Evolutionary conservation across 2,329 filamentous ascomycete species (phyloP), one percentile per base, ranked within the genome.

Genomic region (Metarhizium album): DNA sequence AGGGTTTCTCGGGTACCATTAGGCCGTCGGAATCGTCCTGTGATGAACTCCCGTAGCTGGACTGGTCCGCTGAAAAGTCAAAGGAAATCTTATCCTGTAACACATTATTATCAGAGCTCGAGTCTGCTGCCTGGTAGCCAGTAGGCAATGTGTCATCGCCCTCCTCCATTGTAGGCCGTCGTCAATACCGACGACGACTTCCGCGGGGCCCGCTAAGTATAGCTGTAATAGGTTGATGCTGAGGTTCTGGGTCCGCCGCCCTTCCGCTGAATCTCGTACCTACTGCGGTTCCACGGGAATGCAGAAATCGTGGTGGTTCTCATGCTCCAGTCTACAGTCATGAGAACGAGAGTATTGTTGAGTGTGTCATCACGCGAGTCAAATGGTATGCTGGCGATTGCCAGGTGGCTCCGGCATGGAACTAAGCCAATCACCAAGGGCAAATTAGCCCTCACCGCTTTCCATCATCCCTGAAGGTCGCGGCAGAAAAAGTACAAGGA

Each of bases 401-500:
- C 27, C 11, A 8, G 27, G 6, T 29, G 27, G 27, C 11, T 16
- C 16, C 13, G n/a, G 14, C 35, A 2, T 16, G 11, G 40, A 16
- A 13, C 40, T 22, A 43, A 43, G 22, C 40, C 40, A 43, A 43
- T 43, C 40, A 24, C 22, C n/a, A 11, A 22, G 6, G 3, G n/a
- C 20, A 20, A 16, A 8, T 24, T 24, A 9, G 22, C n/a, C 31
- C 37, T 62, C 58, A 62, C 57, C 57, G 58, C 61, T 55, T 31
- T 43, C 14, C 22, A 42, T 16, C 24, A 51, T 51, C 50, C 57
- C 55, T 50, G 51, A 42, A n/a, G 16, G 29, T 11, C 9, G 5
- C 38, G 61, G 63, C 58, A 60, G 56, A 63, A 64, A 64, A 59
- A 58, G 55, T 56, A 55, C 48, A 51, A 46, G 35, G 53, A 45